Evolutionary conservation across 164 flowering plant genomes (phyloP), one percentile per base, ranked within the genome.

Genomic region (Aristolochia californica): DNA sequence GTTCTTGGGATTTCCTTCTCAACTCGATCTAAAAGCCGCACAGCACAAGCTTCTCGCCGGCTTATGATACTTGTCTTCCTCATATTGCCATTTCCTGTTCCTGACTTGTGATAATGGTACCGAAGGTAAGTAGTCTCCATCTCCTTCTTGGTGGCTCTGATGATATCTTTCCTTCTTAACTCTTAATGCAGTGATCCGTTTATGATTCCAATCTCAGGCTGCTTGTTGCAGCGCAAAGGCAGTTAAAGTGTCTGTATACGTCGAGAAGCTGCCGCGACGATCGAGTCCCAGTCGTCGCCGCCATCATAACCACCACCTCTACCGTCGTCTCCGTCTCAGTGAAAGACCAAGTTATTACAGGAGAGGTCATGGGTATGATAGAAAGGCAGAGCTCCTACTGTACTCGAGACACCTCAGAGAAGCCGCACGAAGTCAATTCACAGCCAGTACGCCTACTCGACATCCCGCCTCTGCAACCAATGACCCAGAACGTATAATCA

Each of bases 321-420:
- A 57, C 21, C 67, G 64, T 55, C 59, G 53, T 21, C 30, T 14
- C 54, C 54, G 15, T 0, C 45, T 56, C 30, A 68, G 50, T 25
- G 53, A 47, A 48, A 66, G 60, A 48, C 23, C 48, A 59, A 52
- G 45, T 5, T 61, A 52, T 28, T 52, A 40, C 9, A 69, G 50
- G 49, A 14, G 43, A 5, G 67, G 45, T 38, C 58, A 63, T 49
- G 65, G 83, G 25, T 67, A 69, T 38, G 61, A 74, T 60, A 78
- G 84, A 56, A 78, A 69, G 63, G 79, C 84, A 7, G 77, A 77
- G 56, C 83, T 84, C 63, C 84, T 84, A 49, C 62, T 34, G 43
- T 80, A 81, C 57, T 63, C 79, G 1, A 81, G 62, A 24, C 53
- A 66, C 34, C 76, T 79, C 4, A 61, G 86, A 26, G 69, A 67